Evolutionary conservation across 176 grass and related monocot species (phyloP), one percentile per base, ranked within the genome.

Genomic region (Paspalum notatum): DNA sequence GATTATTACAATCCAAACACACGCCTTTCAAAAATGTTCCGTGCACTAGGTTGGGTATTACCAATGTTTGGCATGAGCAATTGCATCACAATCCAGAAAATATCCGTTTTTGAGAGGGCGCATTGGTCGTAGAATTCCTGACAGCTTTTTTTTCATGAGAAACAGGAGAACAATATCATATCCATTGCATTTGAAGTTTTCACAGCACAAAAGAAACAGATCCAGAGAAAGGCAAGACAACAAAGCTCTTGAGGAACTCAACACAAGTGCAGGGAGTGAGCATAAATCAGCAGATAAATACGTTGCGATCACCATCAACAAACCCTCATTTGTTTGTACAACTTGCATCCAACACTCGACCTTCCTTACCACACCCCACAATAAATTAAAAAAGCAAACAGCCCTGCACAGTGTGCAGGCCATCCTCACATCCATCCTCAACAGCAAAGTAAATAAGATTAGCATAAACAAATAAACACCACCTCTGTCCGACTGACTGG

Each of bases 241-340:
- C 13, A 26, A n/a, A 75, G 6, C 16, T 83, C 71, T 24, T 51
- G 24, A 40, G 66, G 24, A 52, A 56, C 55, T 65, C 48, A 51
- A 47, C 46, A 65, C 0, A 65, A 72, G 26, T 68, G 39, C 32
- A 88, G 51, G 18, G 13, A 44, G 27, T 53, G 61, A 32, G 41
- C 6, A 71, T 77, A 77, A 27, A 75, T 81, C n/a, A 79, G 74
- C 53, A 63, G 26, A 59, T 59, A 58, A 43, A 7, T 11, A 26
- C n/a, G 9, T 76, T 80, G 64, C 15, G 71, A 89, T 62, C 46
- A 80, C 44, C 81, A 76, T 62, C 69, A 56, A 48, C 77, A 85
- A 76, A 14, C 47, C 63, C 15, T 40, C 22, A 14, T 56, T 80
- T 74, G 45, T 11, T 42, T 75, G 68, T 18, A 51, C 46, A 77